Percentiles rank a stretch among this genome's conserved stretches.
Evolutionary conservation across 2,329 filamentous ascomycete species (phyloP).

Genomic region (Aaosphaeria pasadenensis): DNA sequence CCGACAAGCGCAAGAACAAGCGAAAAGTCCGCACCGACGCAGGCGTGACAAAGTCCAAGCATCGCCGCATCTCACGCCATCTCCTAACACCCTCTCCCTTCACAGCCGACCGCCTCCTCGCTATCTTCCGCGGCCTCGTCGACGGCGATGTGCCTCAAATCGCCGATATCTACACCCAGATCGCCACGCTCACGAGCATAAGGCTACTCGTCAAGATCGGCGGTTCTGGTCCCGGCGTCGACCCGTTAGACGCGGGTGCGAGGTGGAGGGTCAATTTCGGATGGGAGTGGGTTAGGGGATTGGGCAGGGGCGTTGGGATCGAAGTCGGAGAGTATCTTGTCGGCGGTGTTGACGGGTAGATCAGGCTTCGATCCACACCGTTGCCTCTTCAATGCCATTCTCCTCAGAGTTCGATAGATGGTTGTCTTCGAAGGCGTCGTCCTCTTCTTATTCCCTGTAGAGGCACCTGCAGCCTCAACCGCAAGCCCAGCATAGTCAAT

Average conservation of each 20-base stretch:
- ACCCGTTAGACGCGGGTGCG: conserved; percentile 65
- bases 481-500: too few species aligned
- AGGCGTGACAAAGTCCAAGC: conserved; percentile 41
- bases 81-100: conserved; percentile 75
- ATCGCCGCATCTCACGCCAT: conserved; percentile 73
- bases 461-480: too few species aligned
- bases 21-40: conserved; percentile 33
- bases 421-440: too few species aligned
- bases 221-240: conserved; percentile 50
- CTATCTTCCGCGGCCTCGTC: conserved; percentile 69
- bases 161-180: conserved; percentile 50
- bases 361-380: background rate
- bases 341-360: conserved; percentile 28
- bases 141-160: conserved; percentile 43
- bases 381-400: too few species aligned
- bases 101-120: conserved; percentile 72
- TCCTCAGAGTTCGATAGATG: too few species aligned
- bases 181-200: conserved; percentile 72
- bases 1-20: conserved; percentile 48
- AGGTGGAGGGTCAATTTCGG: conserved; percentile 77
- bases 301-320: conserved; percentile 73
- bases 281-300: conserved; percentile 70
- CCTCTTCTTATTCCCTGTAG: too few species aligned
- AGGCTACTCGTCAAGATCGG: conserved; percentile 64
- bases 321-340: conserved; percentile 67